These are phyloP conservation scores for Zychaea mexicana DNA, from an alignment of 371 early-diverging fungal genomes.

Conservation along the genomic window DNA sequence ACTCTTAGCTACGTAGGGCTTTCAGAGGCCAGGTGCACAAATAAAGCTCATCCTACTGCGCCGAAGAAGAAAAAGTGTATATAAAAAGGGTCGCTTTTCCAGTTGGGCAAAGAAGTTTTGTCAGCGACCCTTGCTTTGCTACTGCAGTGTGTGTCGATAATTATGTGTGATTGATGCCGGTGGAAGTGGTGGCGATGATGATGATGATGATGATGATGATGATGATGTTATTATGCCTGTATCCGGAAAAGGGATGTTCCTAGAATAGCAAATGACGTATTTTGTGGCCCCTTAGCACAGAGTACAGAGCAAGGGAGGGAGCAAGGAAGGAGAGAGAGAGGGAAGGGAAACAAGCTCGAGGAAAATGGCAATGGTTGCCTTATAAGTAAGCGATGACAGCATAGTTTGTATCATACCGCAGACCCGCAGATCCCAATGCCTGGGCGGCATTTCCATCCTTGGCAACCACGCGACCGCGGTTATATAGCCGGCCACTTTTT, in stretches of 20 bases:
- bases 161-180: not conserved
- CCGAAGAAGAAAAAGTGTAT: no score
- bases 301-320: no score
- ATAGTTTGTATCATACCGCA: not conserved
- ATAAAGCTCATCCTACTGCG: no score
- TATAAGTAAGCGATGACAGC: not conserved
- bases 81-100: not conserved
- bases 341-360: no score
- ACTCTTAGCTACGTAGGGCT: no score
- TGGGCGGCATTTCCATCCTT: not conserved
- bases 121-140: not conserved
- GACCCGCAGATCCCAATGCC: not conserved
- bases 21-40: no score
- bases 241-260: no score
- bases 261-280: no score
- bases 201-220: no score
- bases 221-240: no score
- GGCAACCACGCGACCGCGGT: slow-evolving; percentile 5
- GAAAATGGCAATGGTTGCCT: not conserved
- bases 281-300: not conserved
- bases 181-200: not conserved
- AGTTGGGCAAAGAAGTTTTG: not conserved
- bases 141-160: not conserved
- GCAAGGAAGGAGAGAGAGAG: no score
- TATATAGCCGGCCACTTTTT: not conserved